Evolutionary conservation across 2,329 filamentous ascomycete genomes (phyloP).

Genomic region (Colletotrichum sp.): DNA sequence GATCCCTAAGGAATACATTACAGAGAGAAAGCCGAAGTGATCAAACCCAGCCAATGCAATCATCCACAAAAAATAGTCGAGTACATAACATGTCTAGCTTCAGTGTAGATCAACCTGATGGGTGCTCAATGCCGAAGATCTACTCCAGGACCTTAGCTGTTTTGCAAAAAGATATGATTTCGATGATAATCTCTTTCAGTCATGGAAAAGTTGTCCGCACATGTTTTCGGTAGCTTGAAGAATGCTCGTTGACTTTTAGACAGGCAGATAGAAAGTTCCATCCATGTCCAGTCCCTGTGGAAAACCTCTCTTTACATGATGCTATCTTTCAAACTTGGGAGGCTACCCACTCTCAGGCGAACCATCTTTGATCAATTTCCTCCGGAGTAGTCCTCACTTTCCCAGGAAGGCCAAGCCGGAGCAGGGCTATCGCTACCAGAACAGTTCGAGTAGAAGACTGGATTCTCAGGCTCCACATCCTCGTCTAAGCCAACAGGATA

Average conservation of each 20-base stretch:
- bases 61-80: not conserved
- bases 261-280: not conserved
- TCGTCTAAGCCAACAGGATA: not conserved
- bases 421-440: not conserved
- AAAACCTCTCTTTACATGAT: not conserved
- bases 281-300: not conserved
- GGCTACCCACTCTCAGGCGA: not conserved
- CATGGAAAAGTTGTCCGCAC: not conserved
- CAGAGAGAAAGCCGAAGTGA: not conserved
- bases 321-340: not conserved
- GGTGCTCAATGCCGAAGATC: not conserved
- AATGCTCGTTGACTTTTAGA: not conserved
- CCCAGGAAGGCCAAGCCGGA: not conserved
- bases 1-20: not conserved
- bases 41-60: not conserved
- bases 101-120: not conserved
- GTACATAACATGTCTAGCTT: not conserved
- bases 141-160: not conserved
- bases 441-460: not conserved
- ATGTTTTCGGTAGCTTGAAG: not conserved
- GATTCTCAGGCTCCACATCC: not conserved
- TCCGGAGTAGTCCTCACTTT: not conserved
- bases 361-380: not conserved
- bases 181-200: not conserved
- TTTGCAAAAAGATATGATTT: not conserved